Conservation (phyloP, 306 rosid genomes). For the Fragaria iinumae region DNA sequence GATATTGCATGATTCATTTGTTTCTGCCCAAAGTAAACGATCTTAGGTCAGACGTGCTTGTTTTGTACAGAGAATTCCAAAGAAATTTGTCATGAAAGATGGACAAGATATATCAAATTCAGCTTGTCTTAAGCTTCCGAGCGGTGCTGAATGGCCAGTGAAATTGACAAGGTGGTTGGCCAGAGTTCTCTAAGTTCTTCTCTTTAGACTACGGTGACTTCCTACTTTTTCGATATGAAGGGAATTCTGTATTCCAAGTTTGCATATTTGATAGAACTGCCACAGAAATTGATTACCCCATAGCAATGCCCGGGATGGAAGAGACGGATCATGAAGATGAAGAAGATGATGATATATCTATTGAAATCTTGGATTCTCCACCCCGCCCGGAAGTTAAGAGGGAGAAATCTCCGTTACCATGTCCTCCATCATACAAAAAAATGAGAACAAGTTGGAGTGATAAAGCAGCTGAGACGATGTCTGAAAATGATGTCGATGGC, state of each 20-base stretch:
- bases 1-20: not conserved
- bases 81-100: slow-evolving; percentile 12
- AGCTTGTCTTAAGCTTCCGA: slow-evolving; percentile 1
- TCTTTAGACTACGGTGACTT: not conserved
- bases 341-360: not conserved
- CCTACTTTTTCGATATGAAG: slow-evolving; percentile 9
- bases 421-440: not conserved
- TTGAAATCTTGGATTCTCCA: not conserved
- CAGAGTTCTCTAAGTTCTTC: slow-evolving; percentile 6
- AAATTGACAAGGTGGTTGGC: slow-evolving; percentile 15
- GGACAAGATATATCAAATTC: not conserved
- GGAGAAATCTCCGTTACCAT: not conserved
- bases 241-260: not conserved
- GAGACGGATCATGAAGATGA: not conserved
- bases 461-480: not conserved
- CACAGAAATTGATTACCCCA: not conserved
- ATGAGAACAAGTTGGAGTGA: not conserved
- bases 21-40: not conserved
- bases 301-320: not conserved
- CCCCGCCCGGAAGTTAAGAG: not conserved
- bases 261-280: slow-evolving; percentile 15
- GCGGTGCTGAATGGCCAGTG: slow-evolving; percentile 12
- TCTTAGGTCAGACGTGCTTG: no score
- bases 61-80: slow-evolving; percentile 1
- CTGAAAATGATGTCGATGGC: not conserved